A percentile compares a stretch with the other conserved stretches of the same genome.
These are phyloP conservation scores for Solanum piurae DNA, from an alignment of 257 asterid genomes.

Conservation along the genomic window DNA sequence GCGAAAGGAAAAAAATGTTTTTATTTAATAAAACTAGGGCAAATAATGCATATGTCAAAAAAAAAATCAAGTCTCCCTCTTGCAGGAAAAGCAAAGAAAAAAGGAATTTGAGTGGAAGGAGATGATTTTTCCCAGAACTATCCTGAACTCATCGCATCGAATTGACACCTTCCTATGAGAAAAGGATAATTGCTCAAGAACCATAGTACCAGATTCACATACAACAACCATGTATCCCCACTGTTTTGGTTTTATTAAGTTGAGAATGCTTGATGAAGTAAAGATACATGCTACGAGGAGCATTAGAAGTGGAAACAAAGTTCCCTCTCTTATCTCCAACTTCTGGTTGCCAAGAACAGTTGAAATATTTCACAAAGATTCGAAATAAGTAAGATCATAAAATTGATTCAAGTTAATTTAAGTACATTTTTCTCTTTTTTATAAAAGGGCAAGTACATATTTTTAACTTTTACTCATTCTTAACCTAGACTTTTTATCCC, in stretches of 20 bases:
- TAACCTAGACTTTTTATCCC: neutral
- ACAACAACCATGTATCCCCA: neutral
- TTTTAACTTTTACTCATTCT: neutral
- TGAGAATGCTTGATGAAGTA: neutral
- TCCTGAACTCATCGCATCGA: neutral
- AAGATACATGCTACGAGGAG: neutral
- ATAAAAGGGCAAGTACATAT: neutral
- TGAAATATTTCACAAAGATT: neutral
- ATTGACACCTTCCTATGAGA: neutral
- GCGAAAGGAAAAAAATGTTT: neutral
- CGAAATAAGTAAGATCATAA: neutral
- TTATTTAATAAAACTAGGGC: neutral
- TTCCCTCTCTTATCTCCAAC: neutral
- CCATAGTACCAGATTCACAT: neutral
- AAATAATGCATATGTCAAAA: neutral
- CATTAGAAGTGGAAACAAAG: neutral
- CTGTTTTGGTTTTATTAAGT: neutral
- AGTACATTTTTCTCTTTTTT: neutral
- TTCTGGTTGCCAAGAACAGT: neutral
- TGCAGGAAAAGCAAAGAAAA: neutral
- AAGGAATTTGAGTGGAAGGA: neutral
- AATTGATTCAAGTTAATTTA: neutral
- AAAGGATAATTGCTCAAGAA: neutral
- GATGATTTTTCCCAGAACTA: neutral
- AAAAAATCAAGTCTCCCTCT: neutral